These are phyloP conservation scores for Trichoderma orchidacearum DNA, from an alignment of 495 filamentous ascomycete species.

Conservation along the genomic window DNA sequence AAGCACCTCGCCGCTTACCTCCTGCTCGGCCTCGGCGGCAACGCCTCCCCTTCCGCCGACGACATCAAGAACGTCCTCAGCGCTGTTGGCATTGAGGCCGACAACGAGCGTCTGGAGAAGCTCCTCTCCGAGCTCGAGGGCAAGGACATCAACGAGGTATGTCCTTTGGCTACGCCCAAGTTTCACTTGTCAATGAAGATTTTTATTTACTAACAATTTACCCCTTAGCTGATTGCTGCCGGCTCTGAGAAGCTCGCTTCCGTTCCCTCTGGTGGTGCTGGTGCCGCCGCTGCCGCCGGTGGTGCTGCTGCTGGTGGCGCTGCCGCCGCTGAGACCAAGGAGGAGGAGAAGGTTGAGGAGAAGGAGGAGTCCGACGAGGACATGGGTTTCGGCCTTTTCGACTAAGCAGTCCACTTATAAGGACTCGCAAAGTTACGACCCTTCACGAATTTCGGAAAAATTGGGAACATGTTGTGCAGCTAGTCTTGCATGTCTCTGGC, in stretches of 20 bases:
- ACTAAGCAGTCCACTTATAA: slow-evolving; percentile 41
- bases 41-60: slow-evolving; percentile 69
- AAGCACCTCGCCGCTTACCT: slow-evolving; percentile 99
- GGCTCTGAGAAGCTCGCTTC: slow-evolving; percentile 91
- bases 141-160: slow-evolving; percentile 94
- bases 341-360: slow-evolving; percentile 61
- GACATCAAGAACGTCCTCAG: slow-evolving; percentile 88
- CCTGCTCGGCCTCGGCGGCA: slow-evolving; percentile 87
- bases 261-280: slow-evolving; percentile 84
- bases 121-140: slow-evolving; percentile 86
- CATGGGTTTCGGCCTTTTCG: slow-evolving; percentile 99
- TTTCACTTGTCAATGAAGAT: too few species aligned
- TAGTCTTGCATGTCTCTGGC: neutral
- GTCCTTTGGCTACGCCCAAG: slow-evolving; percentile 8
- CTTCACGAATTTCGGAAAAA: slow-evolving; percentile 12
- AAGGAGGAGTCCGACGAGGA: slow-evolving; percentile 95
- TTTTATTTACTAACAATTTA: neutral
- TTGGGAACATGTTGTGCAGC: slow-evolving; percentile 1
- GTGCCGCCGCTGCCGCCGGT: slow-evolving; percentile 48
- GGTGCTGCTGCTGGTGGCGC: slow-evolving; percentile 51
- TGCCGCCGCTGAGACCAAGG: slow-evolving; percentile 55
- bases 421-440: slow-evolving; percentile 1
- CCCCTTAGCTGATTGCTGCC: slow-evolving; percentile 69
- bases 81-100: slow-evolving; percentile 91
- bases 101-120: slow-evolving; percentile 69